phyloP scores from a whole-genome alignment of 202 grass and related monocot species.

The Dendrocalamus latiflorus region DNA sequence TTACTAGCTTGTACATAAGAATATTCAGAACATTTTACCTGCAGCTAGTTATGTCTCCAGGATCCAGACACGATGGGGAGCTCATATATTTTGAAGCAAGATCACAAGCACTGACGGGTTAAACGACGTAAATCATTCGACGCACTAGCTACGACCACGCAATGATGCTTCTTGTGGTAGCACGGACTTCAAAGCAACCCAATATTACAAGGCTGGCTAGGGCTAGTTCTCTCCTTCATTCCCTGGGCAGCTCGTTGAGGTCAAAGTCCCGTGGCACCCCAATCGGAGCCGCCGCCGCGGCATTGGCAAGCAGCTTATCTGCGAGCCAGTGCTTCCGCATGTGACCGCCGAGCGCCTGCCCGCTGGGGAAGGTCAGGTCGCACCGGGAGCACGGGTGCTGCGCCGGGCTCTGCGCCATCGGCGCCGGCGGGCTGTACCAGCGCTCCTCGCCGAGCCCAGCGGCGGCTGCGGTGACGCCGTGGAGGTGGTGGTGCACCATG shows the following conservation, averaged over 20 bases:
- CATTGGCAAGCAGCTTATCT: neutral
- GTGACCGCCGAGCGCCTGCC: slow-evolving; percentile 69
- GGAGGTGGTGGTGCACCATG: neutral
- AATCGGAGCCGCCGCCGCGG: neutral
- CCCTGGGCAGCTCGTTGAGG: slow-evolving; percentile 37
- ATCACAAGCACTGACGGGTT: neutral
- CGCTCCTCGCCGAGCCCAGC: neutral
- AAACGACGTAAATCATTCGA: neutral
- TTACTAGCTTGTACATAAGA: neutral
- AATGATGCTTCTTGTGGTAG: neutral
- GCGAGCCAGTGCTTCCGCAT: slow-evolving; percentile 44
- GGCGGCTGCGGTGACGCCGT: neutral
- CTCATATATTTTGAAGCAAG: neutral
- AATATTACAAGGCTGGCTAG: neutral
- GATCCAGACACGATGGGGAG: neutral
- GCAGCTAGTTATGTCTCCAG: neutral
- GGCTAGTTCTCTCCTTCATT: neutral
- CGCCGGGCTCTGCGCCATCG: too few relatives aligned
- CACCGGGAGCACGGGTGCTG: slow-evolving; percentile 37
- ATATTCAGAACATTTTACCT: neutral
- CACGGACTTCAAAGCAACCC: slow-evolving; percentile 6
- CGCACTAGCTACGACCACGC: neutral
- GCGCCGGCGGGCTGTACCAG: neutral
- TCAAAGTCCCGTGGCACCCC: neutral
- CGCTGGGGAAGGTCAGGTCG: slow-evolving; percentile 22